Evolutionary conservation across 208 protist species (phyloP).

Genomic region (Crithidia mellificae): DNA sequence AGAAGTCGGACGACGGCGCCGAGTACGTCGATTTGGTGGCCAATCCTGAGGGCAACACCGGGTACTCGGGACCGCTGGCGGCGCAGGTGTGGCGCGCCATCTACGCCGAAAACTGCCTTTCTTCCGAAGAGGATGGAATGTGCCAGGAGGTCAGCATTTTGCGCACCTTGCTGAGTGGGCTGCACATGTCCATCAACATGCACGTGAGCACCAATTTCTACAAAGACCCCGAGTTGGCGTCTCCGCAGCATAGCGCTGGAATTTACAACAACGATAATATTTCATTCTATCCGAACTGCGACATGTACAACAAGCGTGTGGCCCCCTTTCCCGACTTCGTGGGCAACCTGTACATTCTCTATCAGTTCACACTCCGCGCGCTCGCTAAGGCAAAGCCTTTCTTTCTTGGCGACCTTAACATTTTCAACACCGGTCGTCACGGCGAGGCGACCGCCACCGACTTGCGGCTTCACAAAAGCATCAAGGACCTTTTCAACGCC

Average conservation of each 20-base stretch:
- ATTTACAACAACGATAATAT: constrained; percentile 81
- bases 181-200: constrained; percentile 88
- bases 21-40: constrained; percentile 83
- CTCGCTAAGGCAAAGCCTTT: constrained; percentile 68
- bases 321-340: constrained; percentile 60
- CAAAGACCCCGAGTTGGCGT: constrained; percentile 64
- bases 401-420: constrained; percentile 53
- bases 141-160: constrained; percentile 71
- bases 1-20: constrained; percentile 38
- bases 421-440: constrained; percentile 55
- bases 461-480: constrained; percentile 39
- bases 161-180: constrained; percentile 75
- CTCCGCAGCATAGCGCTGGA: constrained; percentile 48
- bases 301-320: constrained; percentile 71
- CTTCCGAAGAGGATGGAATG: constrained; percentile 22
- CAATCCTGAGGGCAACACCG: constrained; percentile 87
- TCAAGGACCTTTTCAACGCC: constrained; percentile 65
- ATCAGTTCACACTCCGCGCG: constrained; percentile 86
- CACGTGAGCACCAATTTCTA: constrained; percentile 87
- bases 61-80: constrained; percentile 79
- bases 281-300: constrained; percentile 87
- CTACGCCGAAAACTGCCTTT: constrained; percentile 85
- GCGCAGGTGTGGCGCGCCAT: constrained; percentile 81
- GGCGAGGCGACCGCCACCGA: constrained; percentile 52
- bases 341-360: constrained; percentile 87